Evolutionary conservation across 2,329 filamentous ascomycete species (phyloP), one percentile per base, ranked within the genome.

Genomic region (Coniella vitis): DNA sequence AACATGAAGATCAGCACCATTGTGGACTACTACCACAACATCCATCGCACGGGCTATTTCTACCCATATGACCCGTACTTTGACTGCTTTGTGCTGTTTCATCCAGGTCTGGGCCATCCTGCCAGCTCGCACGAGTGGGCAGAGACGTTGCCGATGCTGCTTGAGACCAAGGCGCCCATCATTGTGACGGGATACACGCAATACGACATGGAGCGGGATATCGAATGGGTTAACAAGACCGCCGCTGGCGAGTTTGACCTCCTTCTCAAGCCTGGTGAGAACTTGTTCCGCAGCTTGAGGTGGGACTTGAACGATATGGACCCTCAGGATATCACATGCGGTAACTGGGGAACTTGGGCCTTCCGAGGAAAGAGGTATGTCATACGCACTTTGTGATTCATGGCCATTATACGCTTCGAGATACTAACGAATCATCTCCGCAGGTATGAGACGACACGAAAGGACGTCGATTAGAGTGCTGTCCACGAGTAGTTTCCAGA

Each of bases 231-330:
- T 22, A 76, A 84, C 63, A 83, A 91, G 62, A 90, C 88, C 54
- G 89, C 87, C 44, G 79, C 79, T 3, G 90, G 90, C 17, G 93
- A 98, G 67, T 91, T 96, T 63, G 93, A 98, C 62, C 74, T 98
- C 35, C 70, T 98, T 51, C 74, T 98, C 60, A 80, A 95, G 66
- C 93, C 94, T 0, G 90, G 90, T 34, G 90, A 97, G 75, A 98
- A 98, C 62, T 77, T 76, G 14, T 98, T 98, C 73, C 79, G 91
- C 61, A 98, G 93, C 70, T 68, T 96, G 64, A 77, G 91, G 60
- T 98, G 94, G 94, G 94, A 98, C 69, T 67, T 98, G 61, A 96
- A 98, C 62, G 94, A 98, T 62, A 71, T 93, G 55, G 93, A 96
- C 64, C 90, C 91, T 7, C 87, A 94, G 63, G 93, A 97, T 66